A percentile compares a stretch with the other conserved stretches of the same genome.
Conservation (phyloP, 2,329 filamentous ascomycete genomes). For the Arthrobotrys sinensis region DNA sequence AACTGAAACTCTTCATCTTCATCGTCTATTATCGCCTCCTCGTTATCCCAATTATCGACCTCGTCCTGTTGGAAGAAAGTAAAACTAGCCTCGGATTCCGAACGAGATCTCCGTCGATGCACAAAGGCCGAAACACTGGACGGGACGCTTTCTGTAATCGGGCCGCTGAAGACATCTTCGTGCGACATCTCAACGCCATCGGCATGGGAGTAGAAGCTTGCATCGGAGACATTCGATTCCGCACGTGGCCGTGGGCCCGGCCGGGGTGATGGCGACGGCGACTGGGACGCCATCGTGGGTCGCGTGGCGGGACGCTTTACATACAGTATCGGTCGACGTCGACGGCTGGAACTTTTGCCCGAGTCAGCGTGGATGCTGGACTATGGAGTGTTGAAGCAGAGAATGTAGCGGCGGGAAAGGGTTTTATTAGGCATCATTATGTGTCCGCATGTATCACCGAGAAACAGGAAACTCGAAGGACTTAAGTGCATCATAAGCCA, state of each 20-base stretch:
- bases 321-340: constrained; percentile 35
- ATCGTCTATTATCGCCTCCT: constrained; percentile 69
- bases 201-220: constrained; percentile 51
- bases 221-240: constrained; percentile 61
- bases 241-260: constrained; percentile 54
- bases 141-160: constrained; percentile 94
- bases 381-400: constrained; percentile 17
- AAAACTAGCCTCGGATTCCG: constrained; percentile 90
- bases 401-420: constrained; percentile 20
- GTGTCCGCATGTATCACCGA: constrained; percentile 35
- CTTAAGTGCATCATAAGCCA: constrained; percentile 52
- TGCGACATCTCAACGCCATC: constrained; percentile 61
- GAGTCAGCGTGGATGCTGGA: background rate
- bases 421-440: constrained; percentile 43
- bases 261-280: constrained; percentile 46
- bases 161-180: constrained; percentile 83
- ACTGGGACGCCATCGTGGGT: constrained; percentile 50
- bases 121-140: constrained; percentile 93
- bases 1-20: constrained; percentile 68
- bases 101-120: constrained; percentile 80
- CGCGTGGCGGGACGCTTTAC: constrained; percentile 43
- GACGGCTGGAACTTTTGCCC: constrained; percentile 6
- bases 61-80: constrained; percentile 85
- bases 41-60: constrained; percentile 74
- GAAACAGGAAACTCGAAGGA: constrained; percentile 56